These are phyloP conservation scores for Lotus japonicus DNA, from an alignment of 306 rosid genomes.

Conservation along the genomic window DNA sequence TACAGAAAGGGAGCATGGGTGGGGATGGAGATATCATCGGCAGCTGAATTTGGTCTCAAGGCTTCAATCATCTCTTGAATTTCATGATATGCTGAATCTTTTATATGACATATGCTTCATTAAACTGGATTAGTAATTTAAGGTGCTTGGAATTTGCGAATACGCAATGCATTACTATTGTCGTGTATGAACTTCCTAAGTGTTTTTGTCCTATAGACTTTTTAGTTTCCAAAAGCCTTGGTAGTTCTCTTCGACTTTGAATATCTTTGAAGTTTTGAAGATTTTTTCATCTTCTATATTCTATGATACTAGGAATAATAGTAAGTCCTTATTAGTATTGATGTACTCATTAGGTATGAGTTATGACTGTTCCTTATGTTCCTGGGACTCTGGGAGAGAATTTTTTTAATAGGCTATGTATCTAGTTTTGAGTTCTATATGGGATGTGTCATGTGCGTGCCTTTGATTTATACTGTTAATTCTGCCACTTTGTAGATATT, in stretches of 20 bases:
- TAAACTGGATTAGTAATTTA: background rate
- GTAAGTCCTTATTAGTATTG: background rate
- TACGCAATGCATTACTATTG: background rate
- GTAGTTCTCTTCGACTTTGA: background rate
- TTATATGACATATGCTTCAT: background rate
- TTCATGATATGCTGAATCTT: background rate
- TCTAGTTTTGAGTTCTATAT: background rate
- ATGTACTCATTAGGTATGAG: background rate
- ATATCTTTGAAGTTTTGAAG: background rate
- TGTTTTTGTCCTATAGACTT: background rate
- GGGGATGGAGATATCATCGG: background rate
- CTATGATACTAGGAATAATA: background rate
- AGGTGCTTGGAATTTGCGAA: background rate
- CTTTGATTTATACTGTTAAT: background rate
- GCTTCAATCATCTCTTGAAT: background rate
- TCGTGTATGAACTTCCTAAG: background rate
- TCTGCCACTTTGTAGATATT: background rate
- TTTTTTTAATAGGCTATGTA: background rate
- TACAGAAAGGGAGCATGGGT: background rate
- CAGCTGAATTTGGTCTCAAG: background rate
- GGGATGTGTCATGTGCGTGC: background rate
- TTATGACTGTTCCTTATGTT: background rate
- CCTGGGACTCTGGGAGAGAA: background rate
- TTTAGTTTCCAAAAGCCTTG: background rate
- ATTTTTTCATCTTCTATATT: background rate